Evolutionary conservation across 192 early-diverging fungal species (phyloP).

Genomic region (Linnemannia elongata): DNA sequence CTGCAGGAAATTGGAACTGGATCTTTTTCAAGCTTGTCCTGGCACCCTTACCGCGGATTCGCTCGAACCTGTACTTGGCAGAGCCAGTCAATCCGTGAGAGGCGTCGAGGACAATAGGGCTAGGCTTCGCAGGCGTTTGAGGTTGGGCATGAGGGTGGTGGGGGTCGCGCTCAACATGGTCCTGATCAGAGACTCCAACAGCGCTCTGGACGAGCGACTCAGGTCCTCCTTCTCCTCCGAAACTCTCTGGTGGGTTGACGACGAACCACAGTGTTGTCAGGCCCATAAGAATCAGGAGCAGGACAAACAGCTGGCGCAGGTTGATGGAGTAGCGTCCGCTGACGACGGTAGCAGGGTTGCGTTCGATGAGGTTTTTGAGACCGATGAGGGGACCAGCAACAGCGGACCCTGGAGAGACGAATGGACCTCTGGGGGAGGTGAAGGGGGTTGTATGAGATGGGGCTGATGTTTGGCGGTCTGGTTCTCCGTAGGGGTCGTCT

Average conservation of each 20-base stretch:
- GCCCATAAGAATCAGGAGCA: slow-evolving; percentile 26
- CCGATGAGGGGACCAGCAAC: slow-evolving; percentile 30
- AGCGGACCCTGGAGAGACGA: slow-evolving; percentile 10
- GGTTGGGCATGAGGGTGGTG: slow-evolving; percentile 8
- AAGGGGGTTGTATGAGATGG: neutral
- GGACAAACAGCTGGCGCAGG: slow-evolving; percentile 41
- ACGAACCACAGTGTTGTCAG: slow-evolving; percentile 32
- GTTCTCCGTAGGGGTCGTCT: neutral
- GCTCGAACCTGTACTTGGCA: slow-evolving; percentile 24
- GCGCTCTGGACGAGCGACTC: slow-evolving; percentile 2
- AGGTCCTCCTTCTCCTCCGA: neutral
- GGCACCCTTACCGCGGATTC: slow-evolving; percentile 40
- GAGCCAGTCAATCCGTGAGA: neutral
- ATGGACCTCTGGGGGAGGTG: neutral
- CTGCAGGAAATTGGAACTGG: slow-evolving; percentile 35
- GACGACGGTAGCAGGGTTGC: slow-evolving; percentile 42
- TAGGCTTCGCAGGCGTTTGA: neutral
- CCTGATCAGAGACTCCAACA: neutral
- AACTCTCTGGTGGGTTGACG: neutral
- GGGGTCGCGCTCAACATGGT: too few relatives aligned
- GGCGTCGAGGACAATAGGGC: neutral
- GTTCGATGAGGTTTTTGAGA: slow-evolving; percentile 35
- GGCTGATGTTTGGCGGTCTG: neutral
- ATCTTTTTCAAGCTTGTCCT: slow-evolving; percentile 34
- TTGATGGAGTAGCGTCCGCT: slow-evolving; percentile 52